phyloP scores from a whole-genome alignment of 2,329 filamentous ascomycete genomes.

The Talaromyces albobiverticillius region DNA sequence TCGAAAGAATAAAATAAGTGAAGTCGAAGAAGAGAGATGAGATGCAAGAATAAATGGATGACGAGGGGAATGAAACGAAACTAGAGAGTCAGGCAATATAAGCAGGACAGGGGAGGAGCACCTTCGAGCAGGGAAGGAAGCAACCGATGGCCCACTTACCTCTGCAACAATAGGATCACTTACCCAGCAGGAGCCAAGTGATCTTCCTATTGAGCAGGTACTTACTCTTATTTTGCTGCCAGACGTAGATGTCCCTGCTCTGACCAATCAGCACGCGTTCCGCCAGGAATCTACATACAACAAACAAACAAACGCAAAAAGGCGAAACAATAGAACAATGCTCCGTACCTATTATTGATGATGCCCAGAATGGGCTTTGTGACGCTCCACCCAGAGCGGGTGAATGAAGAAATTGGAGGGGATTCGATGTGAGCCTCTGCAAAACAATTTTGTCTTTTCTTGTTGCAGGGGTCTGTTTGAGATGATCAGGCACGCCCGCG shows the following conservation, averaged over 20 bases:
- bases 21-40: background rate
- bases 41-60: no score
- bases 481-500: conserved; percentile 4
- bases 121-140: no score
- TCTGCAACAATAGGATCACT: background rate
- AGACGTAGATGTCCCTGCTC: background rate
- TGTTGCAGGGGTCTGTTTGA: conserved; percentile 1
- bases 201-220: no score
- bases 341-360: background rate
- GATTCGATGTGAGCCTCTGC: background rate
- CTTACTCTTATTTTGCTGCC: background rate
- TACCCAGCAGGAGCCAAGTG: background rate
- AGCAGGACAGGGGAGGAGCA: conserved; percentile 4
- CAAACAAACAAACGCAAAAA: no score
- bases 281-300: no score
- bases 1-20: background rate
- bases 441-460: background rate
- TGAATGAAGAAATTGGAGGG: no score
- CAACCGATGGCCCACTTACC: no score
- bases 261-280: conserved; percentile 1
- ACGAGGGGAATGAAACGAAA: background rate
- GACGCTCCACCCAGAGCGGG: no score
- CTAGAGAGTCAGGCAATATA: conserved; percentile 1
- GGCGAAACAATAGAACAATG: background rate
- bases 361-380: background rate